Evolutionary conservation across 2,329 filamentous ascomycete species (phyloP).

Genomic region (Daldinia eschscholtzii): DNA sequence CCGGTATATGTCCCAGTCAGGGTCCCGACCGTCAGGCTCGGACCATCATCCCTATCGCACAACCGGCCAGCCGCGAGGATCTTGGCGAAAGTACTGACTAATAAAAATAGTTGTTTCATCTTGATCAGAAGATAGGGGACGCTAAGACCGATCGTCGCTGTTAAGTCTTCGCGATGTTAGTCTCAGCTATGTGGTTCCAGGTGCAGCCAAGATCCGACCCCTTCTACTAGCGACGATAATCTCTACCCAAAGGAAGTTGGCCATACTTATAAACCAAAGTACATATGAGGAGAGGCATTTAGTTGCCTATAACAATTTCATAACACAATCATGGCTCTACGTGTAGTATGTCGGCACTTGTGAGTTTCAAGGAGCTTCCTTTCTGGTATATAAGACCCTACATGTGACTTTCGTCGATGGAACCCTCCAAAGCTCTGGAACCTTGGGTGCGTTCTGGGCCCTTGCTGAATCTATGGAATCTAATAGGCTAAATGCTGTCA

Average conservation of each 20-base stretch:
- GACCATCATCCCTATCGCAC: constrained; percentile 12
- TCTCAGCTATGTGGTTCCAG: background rate
- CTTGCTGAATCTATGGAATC: background rate
- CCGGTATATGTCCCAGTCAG: constrained; percentile 45
- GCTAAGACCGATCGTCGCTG: constrained; percentile 19
- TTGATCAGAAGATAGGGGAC: background rate
- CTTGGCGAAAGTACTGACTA: constrained; percentile 22
- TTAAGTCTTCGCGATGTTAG: background rate
- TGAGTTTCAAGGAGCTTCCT: constrained; percentile 16
- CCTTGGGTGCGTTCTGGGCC: constrained; percentile 21
- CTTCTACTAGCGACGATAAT: background rate
- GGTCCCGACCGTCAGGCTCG: constrained; percentile 44
- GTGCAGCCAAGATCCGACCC: background rate
- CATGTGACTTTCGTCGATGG: constrained; percentile 23
- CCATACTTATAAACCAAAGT: constrained; percentile 23
- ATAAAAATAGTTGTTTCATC: constrained; percentile 33
- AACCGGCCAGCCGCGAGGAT: constrained; percentile 14
- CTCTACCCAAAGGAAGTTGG: background rate
- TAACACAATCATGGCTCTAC: background rate
- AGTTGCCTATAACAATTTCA: background rate
- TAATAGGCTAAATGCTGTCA: constrained; percentile 38
- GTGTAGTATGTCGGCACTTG: constrained; percentile 29
- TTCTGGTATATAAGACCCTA: constrained; percentile 16
- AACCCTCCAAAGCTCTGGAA: constrained; percentile 7
- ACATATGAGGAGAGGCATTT: background rate